Conservation (phyloP, 2,329 filamentous ascomycete genomes). For the Phaeosphaeria sp. region DNA sequence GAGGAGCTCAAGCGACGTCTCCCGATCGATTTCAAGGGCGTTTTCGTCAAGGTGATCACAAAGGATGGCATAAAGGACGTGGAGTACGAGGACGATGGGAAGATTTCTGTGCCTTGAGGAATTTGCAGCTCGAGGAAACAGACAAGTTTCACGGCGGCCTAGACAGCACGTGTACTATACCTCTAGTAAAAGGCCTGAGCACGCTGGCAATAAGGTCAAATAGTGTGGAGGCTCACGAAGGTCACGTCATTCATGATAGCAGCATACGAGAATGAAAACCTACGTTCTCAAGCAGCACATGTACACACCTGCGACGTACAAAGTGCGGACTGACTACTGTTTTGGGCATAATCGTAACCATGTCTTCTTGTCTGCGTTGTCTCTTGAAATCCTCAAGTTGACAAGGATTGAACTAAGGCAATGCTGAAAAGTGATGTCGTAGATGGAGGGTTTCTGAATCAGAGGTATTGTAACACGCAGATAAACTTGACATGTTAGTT, state of each 20-base stretch:
- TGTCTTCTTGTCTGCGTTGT: background rate
- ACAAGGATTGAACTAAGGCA: too few species aligned
- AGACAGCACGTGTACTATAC: constrained; percentile 13
- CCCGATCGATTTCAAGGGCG: constrained; percentile 98
- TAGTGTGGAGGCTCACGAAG: constrained; percentile 3
- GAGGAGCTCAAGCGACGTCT: constrained; percentile 96
- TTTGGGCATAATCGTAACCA: background rate
- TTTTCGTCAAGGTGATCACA: constrained; percentile 90
- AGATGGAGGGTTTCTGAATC: too few species aligned
- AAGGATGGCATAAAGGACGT: constrained; percentile 90
- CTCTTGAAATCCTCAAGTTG: background rate
- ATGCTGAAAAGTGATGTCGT: too few species aligned
- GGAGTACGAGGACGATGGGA: constrained; percentile 81
- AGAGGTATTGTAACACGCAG: too few species aligned
- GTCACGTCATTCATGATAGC: constrained; percentile 1
- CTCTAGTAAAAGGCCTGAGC: background rate
- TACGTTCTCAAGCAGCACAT: constrained; percentile 1
- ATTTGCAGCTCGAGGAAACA: background rate
- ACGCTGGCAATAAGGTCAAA: background rate
- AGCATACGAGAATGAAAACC: constrained; percentile 1
- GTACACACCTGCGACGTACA: background rate
- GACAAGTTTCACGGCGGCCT: constrained; percentile 8
- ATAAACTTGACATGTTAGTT: background rate
- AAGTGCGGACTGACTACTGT: background rate
- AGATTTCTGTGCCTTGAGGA: constrained; percentile 66